Evolutionary conservation across 352 stramenopile genomes (phyloP).

Genomic region (Globisporangium nodosum): DNA sequence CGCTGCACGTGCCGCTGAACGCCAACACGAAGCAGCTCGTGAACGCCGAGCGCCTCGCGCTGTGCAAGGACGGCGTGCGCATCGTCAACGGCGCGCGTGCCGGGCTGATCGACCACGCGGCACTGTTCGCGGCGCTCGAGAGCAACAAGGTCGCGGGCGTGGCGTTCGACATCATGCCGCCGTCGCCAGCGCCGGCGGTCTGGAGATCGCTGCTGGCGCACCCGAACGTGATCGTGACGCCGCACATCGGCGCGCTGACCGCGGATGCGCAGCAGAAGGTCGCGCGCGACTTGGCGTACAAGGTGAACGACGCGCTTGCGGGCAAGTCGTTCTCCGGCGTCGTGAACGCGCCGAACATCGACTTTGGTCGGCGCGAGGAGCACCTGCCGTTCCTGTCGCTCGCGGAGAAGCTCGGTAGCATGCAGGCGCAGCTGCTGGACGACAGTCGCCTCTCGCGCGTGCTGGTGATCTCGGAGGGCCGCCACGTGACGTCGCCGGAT

Average conservation of each 20-base stretch:
- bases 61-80: conserved; percentile 91
- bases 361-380: conserved; percentile 75
- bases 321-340: conserved; percentile 91
- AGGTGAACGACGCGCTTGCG: conserved; percentile 90
- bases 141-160: conserved; percentile 70
- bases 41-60: conserved; percentile 61
- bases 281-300: conserved; percentile 85
- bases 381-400: conserved; percentile 85
- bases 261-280: conserved; percentile 93
- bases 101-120: conserved; percentile 91
- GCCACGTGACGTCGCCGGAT: conserved; percentile 73
- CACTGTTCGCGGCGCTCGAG: conserved; percentile 85
- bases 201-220: conserved; percentile 84
- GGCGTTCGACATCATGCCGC: conserved; percentile 70
- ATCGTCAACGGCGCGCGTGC: conserved; percentile 93
- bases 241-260: conserved; percentile 94
- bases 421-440: conserved; percentile 85
- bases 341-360: conserved; percentile 94
- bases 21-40: conserved; percentile 91
- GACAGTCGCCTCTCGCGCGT: conserved; percentile 60
- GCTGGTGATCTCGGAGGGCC: conserved; percentile 76
- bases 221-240: conserved; percentile 89
- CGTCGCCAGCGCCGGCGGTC: conserved; percentile 32
- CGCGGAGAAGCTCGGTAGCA: conserved; percentile 87
- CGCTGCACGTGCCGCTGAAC: conserved; percentile 95